Base-by-base conservation (phyloP, 192 early-diverging fungal species). In the Phlyctochytrium planicorne region DNA sequence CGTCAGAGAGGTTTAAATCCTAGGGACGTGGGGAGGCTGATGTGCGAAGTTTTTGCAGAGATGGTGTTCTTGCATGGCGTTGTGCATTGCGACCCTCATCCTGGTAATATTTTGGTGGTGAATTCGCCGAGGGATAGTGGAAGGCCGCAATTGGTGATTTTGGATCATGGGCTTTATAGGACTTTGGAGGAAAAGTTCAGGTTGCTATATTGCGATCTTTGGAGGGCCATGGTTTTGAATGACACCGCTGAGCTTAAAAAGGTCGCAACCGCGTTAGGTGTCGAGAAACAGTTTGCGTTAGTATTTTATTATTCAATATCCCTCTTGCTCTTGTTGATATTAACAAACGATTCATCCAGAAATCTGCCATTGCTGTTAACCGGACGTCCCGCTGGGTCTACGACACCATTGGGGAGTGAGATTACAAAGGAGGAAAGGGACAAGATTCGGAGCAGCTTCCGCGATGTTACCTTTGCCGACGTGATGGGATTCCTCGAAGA, bases 11-110 rank as follows among this genome's bases (percentile, higher is more conserved):
- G 72, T 66, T 66, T 75, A 75, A 32, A 71, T 34, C 34, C 63
- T 65, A 69, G 23, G 78, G 84, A 23, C 76, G 88, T 31, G 89
- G 90, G 87, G 77, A 88, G 57, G 78, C 77, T n/a, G 80, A 87
- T 50, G 83, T 89, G 75, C 0, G 79, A 88, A 27, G 74, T 86
- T n/a, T 92, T 92, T 81, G 84, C 90, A 0, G 53, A 68, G 20
- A 50, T 68, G 53, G 90, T 93, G 50, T 93, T 93, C 71, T 75
- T 80, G 17, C 79, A 80, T 1, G 91, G 91, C 2, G 87, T 91
- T 67, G 88, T 93, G 2, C 91, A 93, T 70, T 85, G 91, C 73
- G 91, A 93, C 60, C 91, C 91, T n/a, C 91, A 93, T 69, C 87
- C 90, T 1, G 91, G 90, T 16, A 70, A 67, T 31, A 33, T 59